These are phyloP conservation scores for Paramecium caudatum DNA, from an alignment of 73 alveolate species.

Conservation along the genomic window DNA sequence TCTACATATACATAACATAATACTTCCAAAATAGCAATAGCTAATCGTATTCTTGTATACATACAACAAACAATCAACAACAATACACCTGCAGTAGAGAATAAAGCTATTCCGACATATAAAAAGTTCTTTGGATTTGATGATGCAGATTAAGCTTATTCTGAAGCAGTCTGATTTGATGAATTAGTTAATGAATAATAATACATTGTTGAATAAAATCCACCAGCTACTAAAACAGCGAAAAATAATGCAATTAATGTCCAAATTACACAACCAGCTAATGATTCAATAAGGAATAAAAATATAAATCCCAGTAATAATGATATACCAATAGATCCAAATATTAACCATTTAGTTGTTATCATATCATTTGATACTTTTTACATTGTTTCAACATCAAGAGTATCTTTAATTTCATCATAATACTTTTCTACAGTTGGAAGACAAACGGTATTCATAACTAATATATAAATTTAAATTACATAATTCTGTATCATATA, in stretches of 20 bases:
- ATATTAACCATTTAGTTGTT: slow-evolving; percentile 48
- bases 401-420: background rate
- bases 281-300: slow-evolving; percentile 27
- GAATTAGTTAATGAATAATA: slow-evolving; percentile 60
- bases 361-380: slow-evolving; percentile 66
- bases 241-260: background rate
- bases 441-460: slow-evolving; percentile 63
- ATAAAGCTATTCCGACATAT: slow-evolving; percentile 34
- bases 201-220: background rate
- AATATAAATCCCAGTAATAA: slow-evolving; percentile 41
- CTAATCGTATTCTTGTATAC: slow-evolving; percentile 93
- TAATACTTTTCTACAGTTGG: slow-evolving; percentile 48
- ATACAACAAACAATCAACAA: slow-evolving; percentile 82
- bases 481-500: slow-evolving; percentile 63
- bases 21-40: slow-evolving; percentile 90
- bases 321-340: slow-evolving; percentile 7
- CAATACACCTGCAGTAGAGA: slow-evolving; percentile 79
- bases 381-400: slow-evolving; percentile 61
- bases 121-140: slow-evolving; percentile 41
- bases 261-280: slow-evolving; percentile 55
- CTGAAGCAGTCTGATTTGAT: slow-evolving; percentile 3
- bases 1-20: background rate
- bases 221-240: slow-evolving; percentile 28
- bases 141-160: slow-evolving; percentile 6
- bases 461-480: background rate